phyloP scores from a whole-genome alignment of 495 filamentous ascomycete species.

The Trichocladium antarcticum region DNA sequence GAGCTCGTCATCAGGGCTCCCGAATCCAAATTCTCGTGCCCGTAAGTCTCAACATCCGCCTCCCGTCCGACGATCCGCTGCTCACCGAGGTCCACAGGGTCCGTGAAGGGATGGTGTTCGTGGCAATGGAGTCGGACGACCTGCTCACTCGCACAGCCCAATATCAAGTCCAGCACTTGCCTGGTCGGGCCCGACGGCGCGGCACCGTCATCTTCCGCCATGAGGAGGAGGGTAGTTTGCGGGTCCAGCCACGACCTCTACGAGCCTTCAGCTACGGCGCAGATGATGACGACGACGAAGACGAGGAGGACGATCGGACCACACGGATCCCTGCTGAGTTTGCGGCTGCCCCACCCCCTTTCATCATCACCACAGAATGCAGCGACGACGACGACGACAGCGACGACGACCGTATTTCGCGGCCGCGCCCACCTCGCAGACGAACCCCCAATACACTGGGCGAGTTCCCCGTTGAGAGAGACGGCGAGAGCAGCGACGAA shows the following conservation, averaged over 20 bases:
- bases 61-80: conserved; percentile 1
- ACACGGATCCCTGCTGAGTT: conserved; percentile 46
- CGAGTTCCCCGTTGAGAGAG: conserved; percentile 41
- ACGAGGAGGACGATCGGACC: conserved; percentile 34
- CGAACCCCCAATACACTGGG: conserved; percentile 38
- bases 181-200: conserved; percentile 16
- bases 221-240: conserved; percentile 32
- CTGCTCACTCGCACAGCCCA: conserved; percentile 59
- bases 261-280: conserved; percentile 4
- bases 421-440: conserved; percentile 12
- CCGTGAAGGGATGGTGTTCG: conserved; percentile 87
- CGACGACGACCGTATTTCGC: conserved; percentile 23
- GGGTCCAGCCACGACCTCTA: neutral
- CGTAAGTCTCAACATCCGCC: conserved; percentile 47
- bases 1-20: conserved; percentile 85
- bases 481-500: conserved; percentile 38
- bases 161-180: conserved; percentile 62
- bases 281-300: conserved; percentile 38
- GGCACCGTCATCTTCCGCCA: conserved; percentile 35
- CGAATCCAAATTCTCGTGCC: conserved; percentile 64
- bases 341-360: conserved; percentile 28
- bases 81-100: conserved; percentile 46
- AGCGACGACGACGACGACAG: conserved; percentile 44
- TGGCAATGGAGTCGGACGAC: conserved; percentile 72
- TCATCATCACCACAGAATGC: conserved; percentile 42